phyloP scores from a whole-genome alignment of 805 yeast species.

The Yamadazyma akitaensis region DNA sequence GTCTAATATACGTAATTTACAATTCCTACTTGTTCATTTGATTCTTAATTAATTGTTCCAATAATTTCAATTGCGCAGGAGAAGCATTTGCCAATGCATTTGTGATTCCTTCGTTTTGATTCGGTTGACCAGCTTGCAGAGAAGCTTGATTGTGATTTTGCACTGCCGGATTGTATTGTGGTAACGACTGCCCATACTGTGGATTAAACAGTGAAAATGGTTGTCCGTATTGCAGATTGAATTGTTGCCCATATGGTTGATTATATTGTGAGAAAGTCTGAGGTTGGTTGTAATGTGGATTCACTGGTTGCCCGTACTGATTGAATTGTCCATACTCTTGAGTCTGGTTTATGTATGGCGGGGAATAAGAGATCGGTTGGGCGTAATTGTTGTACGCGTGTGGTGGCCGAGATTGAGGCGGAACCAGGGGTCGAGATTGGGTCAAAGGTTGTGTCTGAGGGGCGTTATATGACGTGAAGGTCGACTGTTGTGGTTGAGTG shows the following conservation, averaged over 20 bases:
- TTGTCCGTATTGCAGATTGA: slow-evolving; percentile 4
- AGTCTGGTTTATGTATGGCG: neutral
- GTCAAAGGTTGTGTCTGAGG: slow-evolving; percentile 1
- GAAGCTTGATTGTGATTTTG: neutral
- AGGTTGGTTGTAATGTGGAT: neutral
- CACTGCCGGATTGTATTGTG: neutral
- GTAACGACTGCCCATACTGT: neutral
- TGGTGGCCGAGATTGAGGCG: neutral
- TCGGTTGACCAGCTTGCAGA: neutral
- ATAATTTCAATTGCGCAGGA: slow-evolving; percentile 24
- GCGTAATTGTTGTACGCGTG: neutral
- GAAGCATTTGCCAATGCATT: slow-evolving; percentile 15
- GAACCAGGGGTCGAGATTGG: neutral
- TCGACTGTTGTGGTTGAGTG: slow-evolving; percentile 1
- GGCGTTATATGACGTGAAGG: slow-evolving; percentile 4
- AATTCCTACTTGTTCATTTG: slow-evolving; percentile 17
- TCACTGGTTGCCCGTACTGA: neutral
- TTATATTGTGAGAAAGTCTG: neutral
- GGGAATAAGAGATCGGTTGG: neutral
- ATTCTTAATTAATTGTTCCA: slow-evolving; percentile 21
- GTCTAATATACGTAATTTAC: slow-evolving; percentile 3
- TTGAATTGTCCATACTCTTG: neutral
- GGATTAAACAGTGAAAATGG: slow-evolving; percentile 7
- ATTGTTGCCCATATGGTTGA: neutral
- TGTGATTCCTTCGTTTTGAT: slow-evolving; percentile 4